Evolutionary conservation across 768 basidiomycete genomes (phyloP).

Genomic region (Lactifluus pinguis): DNA sequence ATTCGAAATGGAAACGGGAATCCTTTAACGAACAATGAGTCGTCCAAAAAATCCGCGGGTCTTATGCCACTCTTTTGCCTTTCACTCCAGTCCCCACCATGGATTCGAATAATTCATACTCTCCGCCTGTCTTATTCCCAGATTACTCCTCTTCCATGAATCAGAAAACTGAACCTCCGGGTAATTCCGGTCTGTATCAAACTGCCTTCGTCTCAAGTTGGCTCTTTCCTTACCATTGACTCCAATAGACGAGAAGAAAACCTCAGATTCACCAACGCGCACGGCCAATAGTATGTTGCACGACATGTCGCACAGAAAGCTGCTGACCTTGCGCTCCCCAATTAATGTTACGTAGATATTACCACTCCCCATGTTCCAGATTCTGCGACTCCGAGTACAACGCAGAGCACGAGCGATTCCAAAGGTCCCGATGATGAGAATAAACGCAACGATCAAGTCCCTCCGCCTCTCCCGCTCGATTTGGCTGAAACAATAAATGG

Average conservation of each 20-base stretch:
- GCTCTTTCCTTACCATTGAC: not conserved
- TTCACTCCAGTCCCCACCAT: not conserved
- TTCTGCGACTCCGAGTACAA: not conserved
- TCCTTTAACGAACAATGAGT: too few relatives aligned
- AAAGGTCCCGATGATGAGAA: not conserved
- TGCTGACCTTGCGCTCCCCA: not conserved
- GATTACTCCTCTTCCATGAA: not conserved
- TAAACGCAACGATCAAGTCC: not conserved
- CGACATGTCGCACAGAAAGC: too few relatives aligned
- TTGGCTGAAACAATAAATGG: slow-evolving; percentile 27
- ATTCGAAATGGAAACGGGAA: too few relatives aligned
- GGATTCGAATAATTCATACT: not conserved
- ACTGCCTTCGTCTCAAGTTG: not conserved
- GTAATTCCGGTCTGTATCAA: not conserved
- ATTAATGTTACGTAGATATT: not conserved
- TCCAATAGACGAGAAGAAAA: not conserved
- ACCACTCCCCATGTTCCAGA: not conserved
- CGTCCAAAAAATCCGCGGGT: not conserved
- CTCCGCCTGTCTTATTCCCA: not conserved
- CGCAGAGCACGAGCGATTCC: not conserved
- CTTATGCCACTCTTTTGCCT: not conserved
- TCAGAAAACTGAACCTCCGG: not conserved
- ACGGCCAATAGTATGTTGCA: not conserved
- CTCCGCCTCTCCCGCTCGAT: not conserved
- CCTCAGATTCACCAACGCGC: not conserved